Evolutionary conservation across 306 rosid genomes (phyloP).

Genomic region (Trifolium pratense): DNA sequence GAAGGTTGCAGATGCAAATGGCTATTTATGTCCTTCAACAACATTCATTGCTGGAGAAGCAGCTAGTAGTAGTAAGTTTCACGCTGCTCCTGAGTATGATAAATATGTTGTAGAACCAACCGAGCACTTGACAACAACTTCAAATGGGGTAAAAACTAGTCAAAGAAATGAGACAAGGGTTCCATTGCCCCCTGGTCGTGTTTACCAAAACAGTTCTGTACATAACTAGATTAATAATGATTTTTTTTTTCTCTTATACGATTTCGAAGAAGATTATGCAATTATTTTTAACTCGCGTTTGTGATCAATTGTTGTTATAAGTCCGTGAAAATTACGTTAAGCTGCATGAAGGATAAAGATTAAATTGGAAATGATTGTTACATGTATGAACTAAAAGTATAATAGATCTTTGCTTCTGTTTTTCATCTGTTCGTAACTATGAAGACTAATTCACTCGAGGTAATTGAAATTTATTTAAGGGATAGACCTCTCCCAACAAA

Average conservation of each 20-base stretch:
- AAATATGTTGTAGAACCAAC: conserved; percentile 24
- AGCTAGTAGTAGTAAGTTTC: conserved; percentile 7
- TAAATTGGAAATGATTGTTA: neutral
- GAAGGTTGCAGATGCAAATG: conserved; percentile 5
- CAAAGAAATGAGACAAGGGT: conserved; percentile 34
- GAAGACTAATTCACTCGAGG: too few relatives aligned
- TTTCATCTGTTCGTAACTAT: too few relatives aligned
- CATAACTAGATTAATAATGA: neutral
- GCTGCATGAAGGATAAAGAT: neutral
- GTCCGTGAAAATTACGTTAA: neutral
- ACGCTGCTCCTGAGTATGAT: neutral
- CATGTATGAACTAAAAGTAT: neutral
- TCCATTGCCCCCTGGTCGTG: conserved; percentile 37
- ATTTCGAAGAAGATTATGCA: too few relatives aligned
- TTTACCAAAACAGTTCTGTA: conserved; percentile 29
- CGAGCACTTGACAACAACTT: neutral
- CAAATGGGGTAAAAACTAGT: conserved; percentile 20
- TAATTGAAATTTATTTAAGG: too few relatives aligned
- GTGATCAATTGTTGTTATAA: neutral
- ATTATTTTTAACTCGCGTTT: too few relatives aligned
- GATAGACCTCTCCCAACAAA: too few relatives aligned
- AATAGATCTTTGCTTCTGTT: neutral
- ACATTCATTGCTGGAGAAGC: conserved; percentile 32
- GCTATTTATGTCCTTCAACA: conserved; percentile 7
- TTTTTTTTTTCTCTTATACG: too few relatives aligned